A percentile compares a stretch with the other conserved stretches of the same genome.
phyloP scores from a whole-genome alignment of 1,284 basidiomycete species.

The Earliella scabrosa region DNA sequence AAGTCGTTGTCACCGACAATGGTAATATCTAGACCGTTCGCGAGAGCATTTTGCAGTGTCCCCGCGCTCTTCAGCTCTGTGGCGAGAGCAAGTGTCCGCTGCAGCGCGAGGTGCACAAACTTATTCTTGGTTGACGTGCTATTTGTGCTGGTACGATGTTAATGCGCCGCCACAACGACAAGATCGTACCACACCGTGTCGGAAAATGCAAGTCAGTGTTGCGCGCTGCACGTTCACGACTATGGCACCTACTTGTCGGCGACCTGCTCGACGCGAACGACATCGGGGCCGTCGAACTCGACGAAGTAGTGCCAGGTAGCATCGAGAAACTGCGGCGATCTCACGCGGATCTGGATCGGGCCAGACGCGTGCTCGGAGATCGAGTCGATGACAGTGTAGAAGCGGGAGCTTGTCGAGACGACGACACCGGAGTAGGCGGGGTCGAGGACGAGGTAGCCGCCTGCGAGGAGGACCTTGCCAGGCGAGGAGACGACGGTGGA shows the following conservation, averaged over 20 bases:
- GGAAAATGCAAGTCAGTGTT: background rate
- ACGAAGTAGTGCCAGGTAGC: slow-evolving; percentile 83
- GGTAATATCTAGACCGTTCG: slow-evolving; percentile 69
- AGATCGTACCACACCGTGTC: background rate
- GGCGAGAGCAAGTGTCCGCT: slow-evolving; percentile 75
- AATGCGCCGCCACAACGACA: background rate
- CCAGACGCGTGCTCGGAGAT: slow-evolving; percentile 27
- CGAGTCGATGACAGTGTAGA: slow-evolving; percentile 75
- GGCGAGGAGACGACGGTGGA: slow-evolving; percentile 84
- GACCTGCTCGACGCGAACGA: slow-evolving; percentile 49
- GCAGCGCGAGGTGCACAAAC: slow-evolving; percentile 89
- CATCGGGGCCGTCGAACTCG: slow-evolving; percentile 40
- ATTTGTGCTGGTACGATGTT: slow-evolving; percentile 15
- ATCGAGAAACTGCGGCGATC: slow-evolving; percentile 89
- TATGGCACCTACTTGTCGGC: slow-evolving; percentile 44
- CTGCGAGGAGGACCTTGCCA: slow-evolving; percentile 94
- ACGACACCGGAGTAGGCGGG: slow-evolving; percentile 83
- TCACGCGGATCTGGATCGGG: slow-evolving; percentile 64
- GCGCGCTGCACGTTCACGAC: background rate
- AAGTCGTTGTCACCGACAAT: slow-evolving; percentile 97
- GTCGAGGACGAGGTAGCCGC: slow-evolving; percentile 94
- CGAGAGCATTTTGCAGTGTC: slow-evolving; percentile 49
- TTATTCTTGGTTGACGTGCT: slow-evolving; percentile 65
- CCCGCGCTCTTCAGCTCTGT: slow-evolving; percentile 55
- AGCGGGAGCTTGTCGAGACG: slow-evolving; percentile 90